These are phyloP conservation scores for Venturia pyrina DNA, from an alignment of 2,329 filamentous ascomycete species.

Conservation along the genomic window DNA sequence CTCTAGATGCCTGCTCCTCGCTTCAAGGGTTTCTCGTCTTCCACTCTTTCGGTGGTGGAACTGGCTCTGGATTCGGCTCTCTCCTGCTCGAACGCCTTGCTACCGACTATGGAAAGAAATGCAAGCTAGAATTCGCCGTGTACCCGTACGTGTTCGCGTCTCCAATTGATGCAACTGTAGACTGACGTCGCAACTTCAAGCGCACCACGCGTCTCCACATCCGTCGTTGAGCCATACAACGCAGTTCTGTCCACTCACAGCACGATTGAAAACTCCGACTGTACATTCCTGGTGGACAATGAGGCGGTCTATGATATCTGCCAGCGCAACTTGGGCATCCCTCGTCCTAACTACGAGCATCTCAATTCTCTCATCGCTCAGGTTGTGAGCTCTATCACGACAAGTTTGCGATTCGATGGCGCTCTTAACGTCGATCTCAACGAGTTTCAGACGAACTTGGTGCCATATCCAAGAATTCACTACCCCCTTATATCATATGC, in stretches of 20 bases:
- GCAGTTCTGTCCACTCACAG: constrained; percentile 64
- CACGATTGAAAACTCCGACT: constrained; percentile 70
- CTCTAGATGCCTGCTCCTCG: constrained; percentile 58
- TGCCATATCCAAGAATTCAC: constrained; percentile 64
- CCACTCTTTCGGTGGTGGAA: constrained; percentile 66
- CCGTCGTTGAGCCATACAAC: constrained; percentile 66
- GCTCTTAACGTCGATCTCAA: constrained; percentile 65
- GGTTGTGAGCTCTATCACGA: constrained; percentile 66
- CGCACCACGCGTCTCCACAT: constrained; percentile 57
- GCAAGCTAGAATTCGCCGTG: constrained; percentile 64
- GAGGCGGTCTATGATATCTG: constrained; percentile 69
- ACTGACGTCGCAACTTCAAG: background rate
- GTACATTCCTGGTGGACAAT: constrained; percentile 67
- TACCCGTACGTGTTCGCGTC: constrained; percentile 30
- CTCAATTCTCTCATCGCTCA: constrained; percentile 64
- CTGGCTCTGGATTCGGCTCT: constrained; percentile 60
- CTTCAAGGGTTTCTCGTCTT: constrained; percentile 67
- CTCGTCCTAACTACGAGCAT: constrained; percentile 59
- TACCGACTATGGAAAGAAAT: constrained; percentile 68
- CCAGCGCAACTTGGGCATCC: constrained; percentile 60
- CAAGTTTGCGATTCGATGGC: constrained; percentile 61
- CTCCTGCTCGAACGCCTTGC: constrained; percentile 62
- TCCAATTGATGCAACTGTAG: background rate
- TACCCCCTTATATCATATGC: constrained; percentile 66
- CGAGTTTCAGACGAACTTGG: constrained; percentile 70